Evolutionary conservation across 176 grass and related monocot genomes (phyloP), one percentile per base, ranked within the genome.

Genomic region (Triticum turgidum): DNA sequence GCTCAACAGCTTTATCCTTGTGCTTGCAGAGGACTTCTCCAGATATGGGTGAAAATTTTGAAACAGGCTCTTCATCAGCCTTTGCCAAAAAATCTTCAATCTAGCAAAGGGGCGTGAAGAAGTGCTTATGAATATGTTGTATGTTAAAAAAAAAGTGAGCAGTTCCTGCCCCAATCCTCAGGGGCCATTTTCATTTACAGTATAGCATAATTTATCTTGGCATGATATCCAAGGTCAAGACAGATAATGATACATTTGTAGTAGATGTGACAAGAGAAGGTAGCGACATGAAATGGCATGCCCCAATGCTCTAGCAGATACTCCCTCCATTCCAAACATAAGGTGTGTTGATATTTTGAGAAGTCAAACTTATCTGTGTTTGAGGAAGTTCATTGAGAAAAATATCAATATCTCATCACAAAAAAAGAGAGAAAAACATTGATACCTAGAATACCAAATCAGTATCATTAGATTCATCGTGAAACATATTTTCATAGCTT

Each of bases 11-110:
- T 17, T 49, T 63, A 82, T 82, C 88, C 80, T 98, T 98, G 85
- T 95, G 96, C 80, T 98, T 94, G 79, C 96, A 98, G 54, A 98
- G 78, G 6, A 95, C 80, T 78, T 95, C 90, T 49, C 93, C 96
- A 79, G 85, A 42, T 88, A 86, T 94, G 9, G 90, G 82, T 38
- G 86, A 63, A 74, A 52, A 64, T 49, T 79, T 92, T 70, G 88
- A 51, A 82, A 83, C n/a, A 59, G 74, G 69, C 34, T 88, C 91
- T 74, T 80, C 70, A 81, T 98, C 91, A 84, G 93, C 96, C 79
- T 86, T 90, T 65, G 24, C 73, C 80, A 93, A 71, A 90, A 98
- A 94, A 68, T 95, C 96, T 87, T 92, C 96, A 72, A 98, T 94
- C 96, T 98, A 88, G 18, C 45, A 85, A 54, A 35, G 83, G 13